Conservation (phyloP, 2,329 filamentous ascomycete species). For the Boeremia lycopersici region DNA sequence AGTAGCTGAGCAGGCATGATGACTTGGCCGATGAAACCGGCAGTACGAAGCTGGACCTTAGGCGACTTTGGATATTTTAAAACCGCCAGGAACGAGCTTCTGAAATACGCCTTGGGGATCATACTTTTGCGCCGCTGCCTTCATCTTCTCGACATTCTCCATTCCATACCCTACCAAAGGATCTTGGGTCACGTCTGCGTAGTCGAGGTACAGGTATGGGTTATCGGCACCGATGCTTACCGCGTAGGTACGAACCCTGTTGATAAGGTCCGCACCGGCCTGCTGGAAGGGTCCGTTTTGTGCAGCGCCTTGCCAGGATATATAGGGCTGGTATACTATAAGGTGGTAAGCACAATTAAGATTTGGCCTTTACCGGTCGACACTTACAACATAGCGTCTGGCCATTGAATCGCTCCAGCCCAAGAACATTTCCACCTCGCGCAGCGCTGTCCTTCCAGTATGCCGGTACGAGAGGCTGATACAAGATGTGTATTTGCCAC, state of each 20-base stretch:
- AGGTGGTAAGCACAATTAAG: neutral
- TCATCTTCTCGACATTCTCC: constrained; percentile 28
- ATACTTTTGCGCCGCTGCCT: constrained; percentile 26
- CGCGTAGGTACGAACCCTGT: constrained; percentile 22
- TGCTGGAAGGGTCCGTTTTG: constrained; percentile 28
- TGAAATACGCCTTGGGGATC: constrained; percentile 34
- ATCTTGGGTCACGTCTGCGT: constrained; percentile 33
- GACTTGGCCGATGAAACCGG: no score
- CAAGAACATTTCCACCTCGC: constrained; percentile 51
- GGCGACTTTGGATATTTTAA: constrained; percentile 32
- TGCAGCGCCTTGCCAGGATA: constrained; percentile 29
- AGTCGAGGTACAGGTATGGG: constrained; percentile 42
- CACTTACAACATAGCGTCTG: constrained; percentile 25
- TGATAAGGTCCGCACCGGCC: constrained; percentile 23
- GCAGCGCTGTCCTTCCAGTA: constrained; percentile 42
- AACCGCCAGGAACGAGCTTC: constrained; percentile 32
- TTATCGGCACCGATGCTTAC: constrained; percentile 29
- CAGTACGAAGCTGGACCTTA: neutral
- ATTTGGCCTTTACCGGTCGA: fast-evolving
- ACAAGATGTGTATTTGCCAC: constrained; percentile 41
- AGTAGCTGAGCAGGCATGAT: no score
- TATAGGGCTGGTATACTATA: constrained; percentile 27
- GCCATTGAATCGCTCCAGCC: constrained; percentile 35
- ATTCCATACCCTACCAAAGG: constrained; percentile 30
- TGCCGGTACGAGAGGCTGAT: constrained; percentile 50